Evolutionary conservation across 495 filamentous ascomycete genomes (phyloP), one percentile per base, ranked within the genome.

Genomic region (Trichoderma parareesei): DNA sequence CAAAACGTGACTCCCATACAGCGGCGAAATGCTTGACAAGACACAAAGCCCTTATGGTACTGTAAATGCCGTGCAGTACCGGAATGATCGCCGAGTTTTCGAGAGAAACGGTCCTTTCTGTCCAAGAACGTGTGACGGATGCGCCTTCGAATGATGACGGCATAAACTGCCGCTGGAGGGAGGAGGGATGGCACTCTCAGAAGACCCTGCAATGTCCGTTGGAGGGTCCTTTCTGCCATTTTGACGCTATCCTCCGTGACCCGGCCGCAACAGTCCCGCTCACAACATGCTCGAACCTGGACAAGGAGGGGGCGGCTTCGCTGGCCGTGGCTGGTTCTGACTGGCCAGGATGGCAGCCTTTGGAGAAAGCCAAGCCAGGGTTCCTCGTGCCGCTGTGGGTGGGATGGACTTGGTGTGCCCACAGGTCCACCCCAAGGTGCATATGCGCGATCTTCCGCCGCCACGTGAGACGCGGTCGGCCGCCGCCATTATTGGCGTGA

Each of bases 371-470:
- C 53, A 13, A 57, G 53, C 53, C 53, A 57, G 53, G 53, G 53
- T n/a, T 57, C 53, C 53, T 57, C 53, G 53, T 57, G 53, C 53
- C 53, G 53, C 53, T 57, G 53, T 57, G 53, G 53, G 37, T 57
- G 53, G 53, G 53, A 57, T 57, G 35, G 33, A 57, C 53, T 37
- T 57, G 53, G 53, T 33, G 53, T 57, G 53, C 20, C 53, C 53
- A 57, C 53, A 33, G 53, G 27, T 37, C 53, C 53, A 57, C 53
- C 1, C 9, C 53, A 35, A 35, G 33, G 53, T 57, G 53, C 43
- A 44, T 44, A 63, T 43, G 61, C 61, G 61, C 61, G 61, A 63
- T 63, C 61, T 44, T 63, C 61, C 61, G 61, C 61, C 41, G 61
- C 61, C 61, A 63, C 61, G 61, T 63, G 61, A 63, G 53, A 57